phyloP scores from a whole-genome alignment of 192 early-diverging fungal species.

The Geranomyces michiganensis region DNA sequence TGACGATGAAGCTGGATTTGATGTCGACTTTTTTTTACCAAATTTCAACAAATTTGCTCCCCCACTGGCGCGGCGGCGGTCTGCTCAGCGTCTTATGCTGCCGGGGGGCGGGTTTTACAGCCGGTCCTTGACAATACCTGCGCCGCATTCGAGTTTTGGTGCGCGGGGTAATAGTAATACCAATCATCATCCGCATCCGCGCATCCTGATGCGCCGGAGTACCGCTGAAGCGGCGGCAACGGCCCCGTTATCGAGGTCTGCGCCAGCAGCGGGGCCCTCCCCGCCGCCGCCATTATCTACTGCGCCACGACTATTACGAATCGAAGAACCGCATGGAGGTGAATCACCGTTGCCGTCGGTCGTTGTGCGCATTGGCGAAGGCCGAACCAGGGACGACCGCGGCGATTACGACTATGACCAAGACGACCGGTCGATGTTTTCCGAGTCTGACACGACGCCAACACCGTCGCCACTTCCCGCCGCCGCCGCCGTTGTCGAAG shows the following conservation, averaged over 20 bases:
- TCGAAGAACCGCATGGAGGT: no score
- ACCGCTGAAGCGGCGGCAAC: neutral
- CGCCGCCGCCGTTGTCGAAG: neutral
- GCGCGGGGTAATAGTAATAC: no score
- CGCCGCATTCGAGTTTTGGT: neutral
- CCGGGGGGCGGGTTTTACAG: conserved; percentile 2
- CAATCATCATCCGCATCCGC: neutral
- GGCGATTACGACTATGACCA: no score
- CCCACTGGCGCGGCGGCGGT: neutral
- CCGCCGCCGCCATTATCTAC: no score
- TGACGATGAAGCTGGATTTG: conserved; percentile 32
- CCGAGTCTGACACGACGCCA: no score
- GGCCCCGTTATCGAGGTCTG: no score
- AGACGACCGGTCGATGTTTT: no score
- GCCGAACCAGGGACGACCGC: neutral
- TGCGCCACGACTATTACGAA: no score
- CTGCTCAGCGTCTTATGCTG: neutral
- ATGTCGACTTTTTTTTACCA: conserved; percentile 41
- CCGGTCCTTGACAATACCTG: neutral
- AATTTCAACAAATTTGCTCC: conserved; percentile 28
- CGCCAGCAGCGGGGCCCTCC: no score
- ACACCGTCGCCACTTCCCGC: neutral
- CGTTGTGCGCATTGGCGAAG: neutral
- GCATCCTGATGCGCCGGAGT: conserved; percentile 2
- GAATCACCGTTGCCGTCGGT: neutral